Evolutionary conservation across 805 yeast genomes (phyloP).

Genomic region (Lachancea sp.): DNA sequence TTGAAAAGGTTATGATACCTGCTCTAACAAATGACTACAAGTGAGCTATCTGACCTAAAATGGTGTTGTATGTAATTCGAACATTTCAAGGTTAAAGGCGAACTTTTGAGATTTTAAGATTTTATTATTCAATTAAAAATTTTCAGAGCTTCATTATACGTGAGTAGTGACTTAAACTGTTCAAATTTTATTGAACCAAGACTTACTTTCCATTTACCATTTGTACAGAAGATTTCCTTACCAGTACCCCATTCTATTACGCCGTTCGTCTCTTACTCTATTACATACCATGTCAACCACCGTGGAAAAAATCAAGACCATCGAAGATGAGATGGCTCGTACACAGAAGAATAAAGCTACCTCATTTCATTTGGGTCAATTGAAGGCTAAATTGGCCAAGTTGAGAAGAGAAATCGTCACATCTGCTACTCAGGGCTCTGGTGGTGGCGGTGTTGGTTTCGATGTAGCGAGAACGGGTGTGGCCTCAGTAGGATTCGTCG

Average conservation of each 20-base stretch:
- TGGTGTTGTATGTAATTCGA: too few species aligned
- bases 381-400: constrained; percentile 94
- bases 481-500: constrained; percentile 95
- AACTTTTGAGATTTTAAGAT: too few species aligned
- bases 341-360: constrained; percentile 99
- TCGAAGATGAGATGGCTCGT: constrained; percentile 96
- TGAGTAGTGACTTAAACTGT: too few species aligned
- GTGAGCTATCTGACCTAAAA: too few species aligned
- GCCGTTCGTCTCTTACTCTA: not conserved
- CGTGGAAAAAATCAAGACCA: constrained; percentile 70
- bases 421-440: constrained; percentile 62
- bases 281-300: constrained; percentile 50
- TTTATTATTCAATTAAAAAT: too few species aligned
- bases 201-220: too few species aligned
- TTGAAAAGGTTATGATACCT: not conserved
- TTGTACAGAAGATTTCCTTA: too few species aligned
- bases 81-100: too few species aligned
- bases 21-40: too few species aligned
- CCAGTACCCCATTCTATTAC: too few species aligned
- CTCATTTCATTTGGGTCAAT: constrained; percentile 92
- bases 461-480: constrained; percentile 99
- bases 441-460: constrained; percentile 94
- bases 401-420: constrained; percentile 85
- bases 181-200: too few species aligned
- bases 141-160: too few species aligned